Evolutionary conservation across 2,329 filamentous ascomycete species (phyloP).

Genomic region (Exophiala spinifera): DNA sequence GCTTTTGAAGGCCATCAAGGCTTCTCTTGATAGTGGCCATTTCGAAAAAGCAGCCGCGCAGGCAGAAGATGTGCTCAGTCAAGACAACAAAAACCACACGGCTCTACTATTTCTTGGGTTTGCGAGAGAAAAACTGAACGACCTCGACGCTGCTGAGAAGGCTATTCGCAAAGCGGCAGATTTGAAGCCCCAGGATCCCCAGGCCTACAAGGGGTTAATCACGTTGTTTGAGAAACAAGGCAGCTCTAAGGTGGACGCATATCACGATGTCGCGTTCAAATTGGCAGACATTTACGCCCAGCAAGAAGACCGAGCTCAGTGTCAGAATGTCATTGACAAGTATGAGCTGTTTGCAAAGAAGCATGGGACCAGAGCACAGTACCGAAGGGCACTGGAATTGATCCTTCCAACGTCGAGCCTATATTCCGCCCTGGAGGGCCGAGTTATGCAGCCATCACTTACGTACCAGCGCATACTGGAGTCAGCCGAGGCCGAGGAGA

Average conservation of each 20-base stretch:
- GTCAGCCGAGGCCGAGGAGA: constrained; percentile 81
- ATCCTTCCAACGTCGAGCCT: constrained; percentile 77
- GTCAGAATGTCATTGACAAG: constrained; percentile 69
- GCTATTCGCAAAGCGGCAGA: constrained; percentile 71
- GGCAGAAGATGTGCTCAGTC: constrained; percentile 65
- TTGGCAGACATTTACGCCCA: constrained; percentile 73
- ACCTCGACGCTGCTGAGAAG: constrained; percentile 68
- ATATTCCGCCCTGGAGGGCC: constrained; percentile 78
- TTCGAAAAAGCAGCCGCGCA: constrained; percentile 72
- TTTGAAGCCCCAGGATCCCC: constrained; percentile 70
- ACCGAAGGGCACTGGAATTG: constrained; percentile 71
- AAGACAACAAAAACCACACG: constrained; percentile 77
- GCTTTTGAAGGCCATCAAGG: constrained; percentile 75
- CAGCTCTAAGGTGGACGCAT: constrained; percentile 65
- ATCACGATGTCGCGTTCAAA: constrained; percentile 68
- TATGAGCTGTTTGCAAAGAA: constrained; percentile 71
- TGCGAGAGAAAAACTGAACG: constrained; percentile 72
- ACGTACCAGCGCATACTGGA: constrained; percentile 81
- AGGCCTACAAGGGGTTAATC: constrained; percentile 87
- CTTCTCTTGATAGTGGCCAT: constrained; percentile 72
- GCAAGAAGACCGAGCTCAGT: constrained; percentile 58
- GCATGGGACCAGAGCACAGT: constrained; percentile 69
- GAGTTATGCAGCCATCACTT: constrained; percentile 72
- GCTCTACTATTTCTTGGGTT: constrained; percentile 85
- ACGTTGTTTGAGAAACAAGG: constrained; percentile 80